Base-by-base conservation (phyloP, 768 basidiomycete genomes). In the Sporobolomyces phaffii region DNA sequence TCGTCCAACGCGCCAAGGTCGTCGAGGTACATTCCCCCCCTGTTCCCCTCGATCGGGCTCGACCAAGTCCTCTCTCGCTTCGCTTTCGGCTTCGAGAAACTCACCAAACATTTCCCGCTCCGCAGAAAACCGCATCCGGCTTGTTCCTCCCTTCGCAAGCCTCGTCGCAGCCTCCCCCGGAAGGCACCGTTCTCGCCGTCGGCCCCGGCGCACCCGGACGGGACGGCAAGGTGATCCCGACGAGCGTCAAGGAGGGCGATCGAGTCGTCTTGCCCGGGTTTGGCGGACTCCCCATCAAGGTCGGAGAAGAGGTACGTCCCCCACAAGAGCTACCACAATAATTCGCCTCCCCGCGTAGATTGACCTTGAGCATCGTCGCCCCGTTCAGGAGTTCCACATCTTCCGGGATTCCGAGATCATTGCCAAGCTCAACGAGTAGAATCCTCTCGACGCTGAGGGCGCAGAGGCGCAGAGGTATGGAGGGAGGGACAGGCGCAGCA, bases 121-220 rank as follows among this genome's bases (percentile, higher is more conserved):
- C n/a, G 13, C 73, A 97, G 93, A 96, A 98, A 93, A 99, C 94
- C n/a, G 88, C 96, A 5, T 80, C 88, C 28, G 96, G 96, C 40
- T 86, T 99, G 77, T 92, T 92, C 84, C 83, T 99, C 50, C 96
- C 96, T n/a, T 84, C 88, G 0, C 90, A 91, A 2, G 85, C 89
- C 8, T 91, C 90, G 31, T 84, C 78, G 72, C 85, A 78, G 73
- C 92, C 92, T 28, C 84, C 97, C n/a, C 92, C 94, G 3, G 94
- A 98, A 80, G 94, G 91, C 8, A 94, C 91, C 34, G 94, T 96
- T 76, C 87, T 97, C 77, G 90, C 96, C 31, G 87, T 90, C 52
- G 94, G 94, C 62, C 94, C 94, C 38, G 96, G 96, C 36, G 88
- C 88, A n/a, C 87, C 86, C 26, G 84, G 89, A 81, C 91, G 90